A percentile compares a stretch with the other conserved stretches of the same genome.
phyloP scores from a whole-genome alignment of 352 stramenopile genomes.

The Pelagophyceae sp. region DNA sequence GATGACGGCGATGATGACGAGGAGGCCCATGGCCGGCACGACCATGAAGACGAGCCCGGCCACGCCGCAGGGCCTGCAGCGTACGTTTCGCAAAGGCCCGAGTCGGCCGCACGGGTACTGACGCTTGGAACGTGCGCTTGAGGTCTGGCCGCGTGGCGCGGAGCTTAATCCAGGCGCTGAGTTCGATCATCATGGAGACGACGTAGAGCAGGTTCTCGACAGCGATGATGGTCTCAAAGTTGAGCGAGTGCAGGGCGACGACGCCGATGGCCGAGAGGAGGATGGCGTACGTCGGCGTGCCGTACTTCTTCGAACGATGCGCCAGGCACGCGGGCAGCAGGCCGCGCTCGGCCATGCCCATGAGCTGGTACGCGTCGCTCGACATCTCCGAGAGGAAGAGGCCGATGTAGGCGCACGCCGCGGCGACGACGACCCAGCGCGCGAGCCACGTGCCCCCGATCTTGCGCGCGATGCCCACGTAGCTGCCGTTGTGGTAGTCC shows the following conservation, averaged over 20 bases:
- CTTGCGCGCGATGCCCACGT: slow-evolving; percentile 69
- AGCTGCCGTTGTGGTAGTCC: slow-evolving; percentile 80
- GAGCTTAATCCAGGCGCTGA: slow-evolving; percentile 75
- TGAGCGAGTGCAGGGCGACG: slow-evolving; percentile 64
- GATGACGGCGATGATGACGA: no score
- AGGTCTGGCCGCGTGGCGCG: slow-evolving; percentile 60
- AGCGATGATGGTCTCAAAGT: slow-evolving; percentile 72
- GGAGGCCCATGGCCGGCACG: no score
- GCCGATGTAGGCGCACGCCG: slow-evolving; percentile 76
- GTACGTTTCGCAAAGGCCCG: no score
- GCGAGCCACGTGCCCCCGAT: slow-evolving; percentile 70
- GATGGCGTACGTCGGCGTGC: slow-evolving; percentile 66
- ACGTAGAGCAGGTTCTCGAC: slow-evolving; percentile 86
- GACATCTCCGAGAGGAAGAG: slow-evolving; percentile 87
- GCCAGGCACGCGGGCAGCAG: slow-evolving; percentile 72
- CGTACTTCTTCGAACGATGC: slow-evolving; percentile 39
- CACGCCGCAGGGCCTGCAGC: no score
- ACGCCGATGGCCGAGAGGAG: slow-evolving; percentile 71
- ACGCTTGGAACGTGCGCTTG: no score
- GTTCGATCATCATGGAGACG: slow-evolving; percentile 73
- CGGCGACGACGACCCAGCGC: slow-evolving; percentile 73
- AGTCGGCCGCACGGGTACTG: no score
- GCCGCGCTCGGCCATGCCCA: slow-evolving; percentile 70
- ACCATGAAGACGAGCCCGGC: no score
- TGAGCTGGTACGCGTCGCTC: slow-evolving; percentile 80